A percentile compares a stretch with the other conserved stretches of the same genome.
phyloP scores from a whole-genome alignment of 192 early-diverging fungal species.

The Paraglomus brasilianum region DNA sequence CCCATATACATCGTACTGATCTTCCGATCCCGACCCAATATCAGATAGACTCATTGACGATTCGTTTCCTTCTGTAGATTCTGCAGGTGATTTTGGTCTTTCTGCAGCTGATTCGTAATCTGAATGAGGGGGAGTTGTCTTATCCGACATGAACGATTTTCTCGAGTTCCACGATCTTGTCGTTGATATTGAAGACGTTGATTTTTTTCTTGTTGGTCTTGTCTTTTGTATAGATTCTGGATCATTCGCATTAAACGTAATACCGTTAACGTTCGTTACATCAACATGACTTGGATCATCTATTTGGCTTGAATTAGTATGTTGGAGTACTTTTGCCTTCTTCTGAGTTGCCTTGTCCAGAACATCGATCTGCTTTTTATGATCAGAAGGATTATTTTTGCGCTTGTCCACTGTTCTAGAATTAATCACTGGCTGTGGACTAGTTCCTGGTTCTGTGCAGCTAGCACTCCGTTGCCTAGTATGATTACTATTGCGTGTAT shows the following conservation, averaged over 20 bases:
- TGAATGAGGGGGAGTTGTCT: constrained; percentile 16
- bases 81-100: neutral
- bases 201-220: neutral
- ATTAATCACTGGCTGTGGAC: too few species aligned
- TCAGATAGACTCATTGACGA: constrained; percentile 9
- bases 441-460: neutral
- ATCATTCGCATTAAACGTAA: too few species aligned
- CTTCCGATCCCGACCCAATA: constrained; percentile 20
- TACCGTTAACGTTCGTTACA: too few species aligned
- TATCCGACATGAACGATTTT: constrained; percentile 20
- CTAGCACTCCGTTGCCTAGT: constrained; percentile 1
- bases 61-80: neutral
- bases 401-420: too few species aligned
- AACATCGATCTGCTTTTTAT: too few species aligned
- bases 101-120: constrained; percentile 4
- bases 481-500: neutral
- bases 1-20: neutral
- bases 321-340: too few species aligned
- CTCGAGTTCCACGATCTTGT: constrained; percentile 19
- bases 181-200: constrained; percentile 3
- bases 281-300: too few species aligned
- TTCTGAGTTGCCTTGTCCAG: too few species aligned
- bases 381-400: too few species aligned
- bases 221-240: too few species aligned
- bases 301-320: too few species aligned